Evolutionary conservation across 2,329 filamentous ascomycete species (phyloP).

Genomic region (Diplodia corticola): DNA sequence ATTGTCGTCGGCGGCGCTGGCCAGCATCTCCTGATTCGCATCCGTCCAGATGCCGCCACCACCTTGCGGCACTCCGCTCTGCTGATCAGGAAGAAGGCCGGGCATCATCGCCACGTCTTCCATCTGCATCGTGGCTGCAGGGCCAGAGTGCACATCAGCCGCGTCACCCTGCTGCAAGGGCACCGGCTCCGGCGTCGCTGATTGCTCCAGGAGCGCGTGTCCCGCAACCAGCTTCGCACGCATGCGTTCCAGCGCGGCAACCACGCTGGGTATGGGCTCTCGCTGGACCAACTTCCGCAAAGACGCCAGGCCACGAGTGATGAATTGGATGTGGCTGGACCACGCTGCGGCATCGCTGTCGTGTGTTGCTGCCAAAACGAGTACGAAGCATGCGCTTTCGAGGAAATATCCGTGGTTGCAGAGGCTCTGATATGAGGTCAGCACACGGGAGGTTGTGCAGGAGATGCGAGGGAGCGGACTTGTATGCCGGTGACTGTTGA

Average conservation of each 20-base stretch:
- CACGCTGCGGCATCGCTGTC: neutral
- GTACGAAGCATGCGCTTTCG: slow-evolving; percentile 11
- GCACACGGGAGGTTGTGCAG: neutral
- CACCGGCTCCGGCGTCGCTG: neutral
- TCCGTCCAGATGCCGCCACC: neutral
- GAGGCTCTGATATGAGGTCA: neutral
- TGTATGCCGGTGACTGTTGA: neutral
- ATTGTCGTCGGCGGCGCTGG: neutral
- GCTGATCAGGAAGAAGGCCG: neutral
- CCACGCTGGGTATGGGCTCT: slow-evolving; percentile 13
- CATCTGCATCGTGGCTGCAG: neutral
- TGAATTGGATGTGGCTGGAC: neutral
- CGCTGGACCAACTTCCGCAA: neutral
- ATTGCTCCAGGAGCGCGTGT: neutral
- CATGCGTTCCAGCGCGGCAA: neutral
- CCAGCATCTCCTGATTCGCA: neutral
- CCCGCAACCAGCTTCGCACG: neutral
- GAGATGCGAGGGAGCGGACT: neutral
- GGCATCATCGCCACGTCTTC: neutral
- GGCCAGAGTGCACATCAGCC: neutral
- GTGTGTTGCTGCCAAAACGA: neutral
- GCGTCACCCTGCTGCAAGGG: neutral
- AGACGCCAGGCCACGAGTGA: neutral
- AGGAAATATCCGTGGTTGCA: slow-evolving; percentile 14
- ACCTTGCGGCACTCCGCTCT: neutral